Base-by-base conservation (phyloP, 371 early-diverging fungal genomes). In the Circinella minor region DNA sequence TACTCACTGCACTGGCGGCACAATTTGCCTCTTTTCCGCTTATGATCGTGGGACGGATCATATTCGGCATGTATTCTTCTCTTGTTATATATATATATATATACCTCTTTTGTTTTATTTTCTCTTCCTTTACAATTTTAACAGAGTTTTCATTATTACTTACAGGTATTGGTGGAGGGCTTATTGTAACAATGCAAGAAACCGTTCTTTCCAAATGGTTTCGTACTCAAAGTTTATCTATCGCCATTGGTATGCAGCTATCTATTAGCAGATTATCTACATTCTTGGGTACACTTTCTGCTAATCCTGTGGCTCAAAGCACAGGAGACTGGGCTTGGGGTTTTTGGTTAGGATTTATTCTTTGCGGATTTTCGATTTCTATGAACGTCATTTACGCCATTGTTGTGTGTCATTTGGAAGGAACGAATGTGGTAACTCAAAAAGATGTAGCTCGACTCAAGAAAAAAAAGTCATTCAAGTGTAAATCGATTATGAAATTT, bases 131-230 rank as follows among this genome's bases (percentile, higher is more conserved):
- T 27, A 27, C 27, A 27, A 27, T 27, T 27, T 27, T 27, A 27
- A 27, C 27, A 27, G 2, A 27, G 27, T 27, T 27, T 27, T 27
- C 27, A 27, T 27, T 27, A 27, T 27, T 27, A 27, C 27, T 27
- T 27, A 27, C 27, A 27, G 27, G 27, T 46, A 78, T 88, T 48
- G 89, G 89, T 11, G 79, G 81, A 55, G 84, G 84, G 46, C 69
- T 82, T 36, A 84, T 88, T 72, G 85, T 87, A 13, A 86, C 87
- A 3, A 83, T 84, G 78, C 89, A 88, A 76, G 87, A 88, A 71
- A 81, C 87, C 4, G 73, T 88, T 3, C 70, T 88, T 6, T 78
- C 83, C 0, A 85, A 87, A 65, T 88, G 89, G 89, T 88, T 88
- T 72, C 77, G 87, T 54, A 80, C 78, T 5, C 72, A 74, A 43